phyloP scores from a whole-genome alignment of 805 yeast genomes.

The Candida peoriensis region DNA sequence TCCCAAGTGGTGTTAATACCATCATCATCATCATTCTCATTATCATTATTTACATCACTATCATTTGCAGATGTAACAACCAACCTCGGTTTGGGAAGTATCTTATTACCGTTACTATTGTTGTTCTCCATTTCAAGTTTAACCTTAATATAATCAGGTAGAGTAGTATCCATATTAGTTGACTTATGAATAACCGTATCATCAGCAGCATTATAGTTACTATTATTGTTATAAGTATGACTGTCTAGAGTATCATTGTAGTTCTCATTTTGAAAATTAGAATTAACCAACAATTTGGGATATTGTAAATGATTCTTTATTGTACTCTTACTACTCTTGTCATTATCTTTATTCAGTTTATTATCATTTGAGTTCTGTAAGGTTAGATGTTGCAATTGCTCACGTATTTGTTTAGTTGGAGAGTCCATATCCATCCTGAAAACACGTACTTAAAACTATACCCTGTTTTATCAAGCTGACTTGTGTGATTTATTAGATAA shows the following conservation, averaged over 20 bases:
- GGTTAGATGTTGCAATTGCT: conserved; percentile 2
- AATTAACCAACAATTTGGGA: conserved; percentile 2
- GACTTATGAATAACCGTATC: conserved; percentile 8
- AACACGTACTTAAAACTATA: too few relatives aligned
- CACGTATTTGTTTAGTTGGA: conserved; percentile 6
- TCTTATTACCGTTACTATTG: too few relatives aligned
- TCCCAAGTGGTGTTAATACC: conserved; percentile 24
- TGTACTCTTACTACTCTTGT: background rate
- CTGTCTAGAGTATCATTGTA: background rate
- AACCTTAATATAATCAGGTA: conserved; percentile 9
- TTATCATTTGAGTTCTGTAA: background rate
- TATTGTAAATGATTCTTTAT: conserved; percentile 3
- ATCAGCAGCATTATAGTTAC: conserved; percentile 4
- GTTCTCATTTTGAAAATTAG: too few relatives aligned
- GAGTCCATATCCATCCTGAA: too few relatives aligned
- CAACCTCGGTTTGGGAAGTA: too few relatives aligned
- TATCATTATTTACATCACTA: too few relatives aligned
- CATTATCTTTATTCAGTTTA: background rate
- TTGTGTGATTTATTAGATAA: too few relatives aligned
- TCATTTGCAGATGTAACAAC: too few relatives aligned
- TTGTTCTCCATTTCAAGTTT: conserved; percentile 5
- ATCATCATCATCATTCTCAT: too few relatives aligned
- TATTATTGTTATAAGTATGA: background rate
- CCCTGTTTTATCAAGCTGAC: too few relatives aligned
- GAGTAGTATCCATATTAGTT: conserved; percentile 1